A percentile compares a stretch with the other conserved stretches of the same genome.
Evolutionary conservation across 2,329 filamentous ascomycete species (phyloP).

Genomic region (Paecilomyces sp.): DNA sequence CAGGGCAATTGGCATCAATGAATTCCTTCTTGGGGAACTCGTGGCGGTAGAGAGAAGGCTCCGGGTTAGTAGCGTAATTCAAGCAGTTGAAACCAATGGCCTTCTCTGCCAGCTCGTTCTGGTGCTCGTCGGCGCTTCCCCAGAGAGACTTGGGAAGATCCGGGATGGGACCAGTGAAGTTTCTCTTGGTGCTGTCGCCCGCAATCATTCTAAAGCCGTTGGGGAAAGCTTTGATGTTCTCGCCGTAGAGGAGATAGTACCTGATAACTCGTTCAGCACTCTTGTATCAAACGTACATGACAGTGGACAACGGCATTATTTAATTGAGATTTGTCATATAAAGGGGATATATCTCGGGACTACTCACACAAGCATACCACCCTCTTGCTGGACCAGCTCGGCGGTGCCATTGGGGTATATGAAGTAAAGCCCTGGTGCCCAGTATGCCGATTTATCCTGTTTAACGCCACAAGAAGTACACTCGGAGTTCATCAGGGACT

Average conservation of each 20-base stretch:
- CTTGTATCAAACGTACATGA: slow-evolving; percentile 4
- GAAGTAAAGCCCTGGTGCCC: slow-evolving; percentile 76
- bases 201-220: slow-evolving; percentile 74
- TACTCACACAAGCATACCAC: slow-evolving; percentile 78
- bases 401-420: slow-evolving; percentile 59
- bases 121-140: slow-evolving; percentile 57
- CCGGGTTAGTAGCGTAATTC: slow-evolving; percentile 62
- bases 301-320: too few relatives aligned
- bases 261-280: slow-evolving; percentile 22
- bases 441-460: slow-evolving; percentile 84
- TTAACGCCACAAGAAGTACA: slow-evolving; percentile 78
- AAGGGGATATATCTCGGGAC: slow-evolving; percentile 5
- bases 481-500: slow-evolving; percentile 51
- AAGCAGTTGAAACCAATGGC: slow-evolving; percentile 93
- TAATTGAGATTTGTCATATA: background rate
- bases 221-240: slow-evolving; percentile 65
- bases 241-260: slow-evolving; percentile 79
- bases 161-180: slow-evolving; percentile 63
- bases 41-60: slow-evolving; percentile 74
- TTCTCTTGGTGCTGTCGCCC: slow-evolving; percentile 60
- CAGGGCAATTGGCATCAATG: slow-evolving; percentile 71
- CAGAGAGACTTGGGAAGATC: slow-evolving; percentile 65
- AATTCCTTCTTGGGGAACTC: slow-evolving; percentile 71
- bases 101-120: slow-evolving; percentile 66
- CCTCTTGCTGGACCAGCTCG: slow-evolving; percentile 64